Evolutionary conservation across 768 basidiomycete genomes (phyloP), one percentile per base, ranked within the genome.

Genomic region (Tubosaeta sp.): DNA sequence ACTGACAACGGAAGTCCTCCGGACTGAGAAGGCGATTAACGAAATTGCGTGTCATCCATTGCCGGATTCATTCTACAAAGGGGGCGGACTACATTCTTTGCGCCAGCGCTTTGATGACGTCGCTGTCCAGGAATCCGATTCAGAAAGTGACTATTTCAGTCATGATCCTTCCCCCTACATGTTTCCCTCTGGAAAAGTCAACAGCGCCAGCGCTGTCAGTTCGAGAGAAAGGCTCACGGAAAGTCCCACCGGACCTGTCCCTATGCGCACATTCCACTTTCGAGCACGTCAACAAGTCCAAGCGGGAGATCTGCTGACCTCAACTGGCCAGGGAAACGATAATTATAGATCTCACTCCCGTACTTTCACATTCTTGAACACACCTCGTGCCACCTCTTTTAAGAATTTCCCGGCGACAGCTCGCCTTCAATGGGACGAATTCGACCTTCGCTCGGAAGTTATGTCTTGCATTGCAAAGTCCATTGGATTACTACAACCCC

Each of bases 391-490:
- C 2, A 35, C 70, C 10, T 57, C 66, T 17, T 65, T 66, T 16
- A 60, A 72, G 50, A 59, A 55, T 42, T 48, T 63, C 26, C 58
- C 58, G 13, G 49, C 65, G 50, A 48, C 65, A 53, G 48, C 61
- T 25, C 56, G 46, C 51, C 52, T 66, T 48, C 68, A 76, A 31
- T 73, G 72, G 8, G 87, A 86, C 25, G 91, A 95, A 19, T 95
- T 97, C 59, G 92, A 98, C 66, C 80, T 98, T n/a, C 82, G 91
- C 33, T 91, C 94, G 59, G 94, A 91, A 59, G 95, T 99, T 31
- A 94, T 98, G 92, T 88, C 89, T 1, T 95, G 92, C 67, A 95
- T 99, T 54, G 94, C 95, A 1, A 95, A 95, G 67, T 95, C 93
- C 2, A 98, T 99, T 52, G 97, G 97, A 4, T 77, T 99, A 12